A percentile compares a stretch with the other conserved stretches of the same genome.
These are phyloP conservation scores for Cucumis cinereus DNA, from an alignment of 306 rosid genomes.

Conservation along the genomic window DNA sequence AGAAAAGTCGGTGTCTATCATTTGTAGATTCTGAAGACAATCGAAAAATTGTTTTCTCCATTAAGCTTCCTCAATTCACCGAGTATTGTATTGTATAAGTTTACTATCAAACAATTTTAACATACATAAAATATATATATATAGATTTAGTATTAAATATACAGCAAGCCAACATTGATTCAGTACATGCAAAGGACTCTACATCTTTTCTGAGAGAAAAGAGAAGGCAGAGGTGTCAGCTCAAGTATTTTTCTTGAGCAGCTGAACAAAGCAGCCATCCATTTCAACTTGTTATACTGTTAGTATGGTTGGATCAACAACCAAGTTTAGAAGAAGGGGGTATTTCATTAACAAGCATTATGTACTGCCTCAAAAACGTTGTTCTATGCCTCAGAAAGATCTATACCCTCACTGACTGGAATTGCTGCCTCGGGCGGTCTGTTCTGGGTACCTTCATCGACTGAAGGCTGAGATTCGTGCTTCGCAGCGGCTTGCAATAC, in stretches of 20 bases:
- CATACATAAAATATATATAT: neutral
- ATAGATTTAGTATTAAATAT: neutral
- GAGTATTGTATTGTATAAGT: too few species aligned
- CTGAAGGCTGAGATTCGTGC: slow-evolving; percentile 90
- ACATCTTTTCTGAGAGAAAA: neutral
- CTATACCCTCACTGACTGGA: slow-evolving; percentile 37
- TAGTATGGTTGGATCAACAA: neutral
- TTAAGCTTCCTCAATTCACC: too few species aligned
- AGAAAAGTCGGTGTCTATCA: too few species aligned
- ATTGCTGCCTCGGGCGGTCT: slow-evolving; percentile 30
- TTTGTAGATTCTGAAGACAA: too few species aligned
- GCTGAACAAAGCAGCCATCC: neutral
- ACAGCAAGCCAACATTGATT: neutral
- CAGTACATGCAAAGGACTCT: neutral
- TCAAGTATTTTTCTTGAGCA: neutral
- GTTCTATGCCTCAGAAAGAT: slow-evolving; percentile 38
- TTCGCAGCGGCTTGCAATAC: slow-evolving; percentile 95
- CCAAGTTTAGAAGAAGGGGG: neutral
- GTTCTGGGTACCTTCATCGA: slow-evolving; percentile 43
- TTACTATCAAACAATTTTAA: too few species aligned
- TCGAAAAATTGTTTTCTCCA: too few species aligned
- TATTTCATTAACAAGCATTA: neutral
- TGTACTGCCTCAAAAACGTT: neutral
- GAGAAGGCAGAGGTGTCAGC: neutral
- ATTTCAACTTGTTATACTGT: neutral